Evolutionary conservation across 139 green algal genomes (phyloP), one percentile per base, ranked within the genome.

Genomic region (Desmodesmus armatus): DNA sequence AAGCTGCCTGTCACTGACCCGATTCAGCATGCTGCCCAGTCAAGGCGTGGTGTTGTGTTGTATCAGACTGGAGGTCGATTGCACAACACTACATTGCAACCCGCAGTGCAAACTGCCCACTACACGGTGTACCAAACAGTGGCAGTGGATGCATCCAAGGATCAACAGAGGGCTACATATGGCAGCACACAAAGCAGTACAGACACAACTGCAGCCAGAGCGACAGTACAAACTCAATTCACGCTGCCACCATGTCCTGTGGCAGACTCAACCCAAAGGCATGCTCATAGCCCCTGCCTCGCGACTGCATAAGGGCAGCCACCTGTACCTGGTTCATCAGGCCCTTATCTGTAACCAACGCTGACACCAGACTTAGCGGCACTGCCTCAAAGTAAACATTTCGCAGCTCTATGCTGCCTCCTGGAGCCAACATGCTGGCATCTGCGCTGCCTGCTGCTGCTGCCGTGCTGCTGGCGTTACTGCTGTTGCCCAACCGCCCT

Each of bases 321-420:
- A 86, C 58, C 31, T 79, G 49, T 29, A 49, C 19, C 39, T 27
- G 9, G 0, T 33, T 51, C 37, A 80, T 7, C 3, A 73, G 29
- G 9, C 80, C 80, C 37, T 80, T 27, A 9, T 86, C 88, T 6
- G 86, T 92, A 5, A 92, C 51, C 7, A 92, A 37, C 7, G 55
- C 85, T 2, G 43, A 74, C 41, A 92, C 15, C 39, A 89, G 47
- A 6, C 51, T 5, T n/a, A 88, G 58, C 17, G 85, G 86, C 29
- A 84, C 85, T 31, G 60, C 51, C 86, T 92, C 88, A 69, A 92
- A 92, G 29, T 92, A 92, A 0, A 92, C 58, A 41, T 92, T 92
- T 27, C 86, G 70, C 13, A 92, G 82, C 0, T 3, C 13, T 0
- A 88, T 60, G 21, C 69, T 66, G 47, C 65, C 65, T n/a, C 40